Evolutionary conservation across 176 grass and related monocot species (phyloP).

Genomic region (Saccharum officinarum): DNA sequence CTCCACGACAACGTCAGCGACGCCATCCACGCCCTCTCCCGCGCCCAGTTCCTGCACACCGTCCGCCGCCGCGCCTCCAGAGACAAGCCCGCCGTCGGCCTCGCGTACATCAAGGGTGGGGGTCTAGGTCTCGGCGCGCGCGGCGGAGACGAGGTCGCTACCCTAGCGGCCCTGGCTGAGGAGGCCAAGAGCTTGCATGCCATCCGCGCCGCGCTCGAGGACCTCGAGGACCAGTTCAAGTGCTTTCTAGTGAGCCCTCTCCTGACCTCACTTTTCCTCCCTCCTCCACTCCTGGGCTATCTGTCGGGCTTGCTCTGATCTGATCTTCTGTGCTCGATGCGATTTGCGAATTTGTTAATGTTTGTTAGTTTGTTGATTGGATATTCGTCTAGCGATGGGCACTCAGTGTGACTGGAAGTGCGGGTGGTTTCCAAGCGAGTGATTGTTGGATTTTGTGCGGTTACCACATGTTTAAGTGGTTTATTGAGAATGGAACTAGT

Average conservation of each 20-base stretch:
- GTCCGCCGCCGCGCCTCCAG: conserved; percentile 34
- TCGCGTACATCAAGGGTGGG: conserved; percentile 57
- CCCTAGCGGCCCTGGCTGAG: conserved; percentile 39
- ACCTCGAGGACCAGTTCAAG: conserved; percentile 95
- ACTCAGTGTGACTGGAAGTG: background rate
- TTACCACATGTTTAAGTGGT: background rate
- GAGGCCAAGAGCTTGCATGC: conserved; percentile 88
- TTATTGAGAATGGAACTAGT: background rate
- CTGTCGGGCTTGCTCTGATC: background rate
- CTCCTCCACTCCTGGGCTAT: background rate
- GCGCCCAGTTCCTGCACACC: conserved; percentile 72
- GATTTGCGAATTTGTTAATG: background rate
- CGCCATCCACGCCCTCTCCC: conserved; percentile 83
- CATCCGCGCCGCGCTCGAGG: conserved; percentile 85
- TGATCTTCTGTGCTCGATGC: background rate
- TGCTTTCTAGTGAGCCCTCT: conserved; percentile 69
- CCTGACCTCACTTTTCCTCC: background rate
- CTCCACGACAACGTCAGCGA: conserved; percentile 95
- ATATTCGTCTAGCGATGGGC: background rate
- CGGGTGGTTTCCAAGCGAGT: background rate
- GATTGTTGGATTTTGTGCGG: background rate
- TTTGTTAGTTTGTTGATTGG: background rate
- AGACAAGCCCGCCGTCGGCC: conserved; percentile 26
- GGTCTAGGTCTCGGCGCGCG: background rate
- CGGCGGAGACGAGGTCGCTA: conserved; percentile 15